Evolutionary conservation across 345 rosid species (phyloP), one percentile per base, ranked within the genome.

Genomic region (Melastoma malabathricum): DNA sequence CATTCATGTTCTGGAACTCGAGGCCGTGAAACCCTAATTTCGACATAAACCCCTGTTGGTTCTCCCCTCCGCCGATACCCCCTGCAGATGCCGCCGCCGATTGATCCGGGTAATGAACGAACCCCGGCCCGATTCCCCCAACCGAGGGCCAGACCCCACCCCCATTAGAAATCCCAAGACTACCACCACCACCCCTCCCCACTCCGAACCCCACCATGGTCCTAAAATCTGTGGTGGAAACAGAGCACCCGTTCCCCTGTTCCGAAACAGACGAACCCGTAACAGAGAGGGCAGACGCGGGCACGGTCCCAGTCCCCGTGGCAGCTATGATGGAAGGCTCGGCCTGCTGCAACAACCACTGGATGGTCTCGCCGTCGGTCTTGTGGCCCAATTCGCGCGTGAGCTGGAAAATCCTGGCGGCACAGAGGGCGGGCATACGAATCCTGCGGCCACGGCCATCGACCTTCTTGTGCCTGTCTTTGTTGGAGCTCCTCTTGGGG

Each of bases 391-490:
- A 70, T 66, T 81, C 89, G 54, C 84, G 68, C 45, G 89, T 81
- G 63, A 81, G 68, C 45, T 81, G 89, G 46, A 81, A 78, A 58
- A 81, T 81, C 71, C 89, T 73, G 15, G 89, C 84, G 0, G 89
- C 89, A 53, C 84, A 81, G 10, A 81, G 68, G 51, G 84, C 89
- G 9, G 89, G 89, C 84, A 81, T 81, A 84, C 89, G 64, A 57
- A 81, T 78, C 59, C 89, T 71, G 47, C 82, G 65, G 18, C 89
- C 89, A 64, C 89, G 55, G 6, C 89, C 89, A 58, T 81, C 89
- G 18, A 81, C 89, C 43, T 81, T 81, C 39, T 76, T 81, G 82
- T 81, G 89, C 57, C 82, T 66, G 65, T 81, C 89, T 50, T 78
- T 81, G 78, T 72, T 81, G 19, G 84, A 72, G 68, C 72, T 75